Evolutionary conservation across 2,329 filamentous ascomycete species (phyloP), one percentile per base, ranked within the genome.

Genomic region (Fusarium sp.): DNA sequence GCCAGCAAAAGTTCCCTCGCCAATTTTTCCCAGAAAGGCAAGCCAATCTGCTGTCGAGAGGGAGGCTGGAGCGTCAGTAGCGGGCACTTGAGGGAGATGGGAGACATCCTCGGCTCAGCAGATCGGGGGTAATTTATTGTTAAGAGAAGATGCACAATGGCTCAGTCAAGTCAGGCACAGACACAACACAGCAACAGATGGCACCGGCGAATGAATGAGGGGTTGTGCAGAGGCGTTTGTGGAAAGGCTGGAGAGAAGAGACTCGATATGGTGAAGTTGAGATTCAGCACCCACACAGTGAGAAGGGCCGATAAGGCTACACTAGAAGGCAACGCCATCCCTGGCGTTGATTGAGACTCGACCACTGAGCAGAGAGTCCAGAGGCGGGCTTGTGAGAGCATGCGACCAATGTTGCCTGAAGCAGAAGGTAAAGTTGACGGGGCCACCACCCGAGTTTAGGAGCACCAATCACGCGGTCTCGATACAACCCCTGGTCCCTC

Each of bases 1-100:
- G 70, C 70, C 70, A 72, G 73, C 75, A 77, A 77, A 77, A 77
- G 75, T 77, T 74, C 74, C 75, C 61, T 76, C 70, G 74, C 70
- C 70, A 72, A 75, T 68, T 46, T 72, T 73, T 66, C 72, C 72
- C 49, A 66, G 68, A 71, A 71, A 65, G 75, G 73, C 68, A 75
- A 73, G 67, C 73, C 66, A 71, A 71, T 70, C 68, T 71, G 56
- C 64, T 63, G 63, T 70, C 65, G 67, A 37, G 55, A 63, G 49
- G 68, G 68, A 66, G 66, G 58, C 66, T 69, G 42, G 56, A 66
- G 65, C 59, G 61, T 53, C 49, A 51, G 42, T 53, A 65, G 59
- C 58, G 66, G 67, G 66, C 61, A 65, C 58, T 68, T 54, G 61
- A 65, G 59, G 53, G 59, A 68, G 68, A 70, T 70, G 69, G 67